Base-by-base conservation (phyloP, 805 yeast species). In the Wickerhamiella azyma region DNA sequence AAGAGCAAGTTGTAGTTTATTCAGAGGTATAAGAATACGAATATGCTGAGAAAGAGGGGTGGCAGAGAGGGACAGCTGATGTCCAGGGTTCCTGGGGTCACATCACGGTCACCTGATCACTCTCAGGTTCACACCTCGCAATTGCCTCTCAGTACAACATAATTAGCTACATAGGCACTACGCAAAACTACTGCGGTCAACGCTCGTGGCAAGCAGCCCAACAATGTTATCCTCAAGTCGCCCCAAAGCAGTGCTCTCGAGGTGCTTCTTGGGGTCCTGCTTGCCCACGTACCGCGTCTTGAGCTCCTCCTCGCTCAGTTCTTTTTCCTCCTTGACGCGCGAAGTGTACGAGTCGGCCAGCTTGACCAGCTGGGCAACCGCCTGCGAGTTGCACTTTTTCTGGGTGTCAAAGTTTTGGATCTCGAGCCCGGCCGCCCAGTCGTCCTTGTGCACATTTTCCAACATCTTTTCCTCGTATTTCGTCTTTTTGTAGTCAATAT, bases 191-290 rank as follows among this genome's bases (percentile, higher is more conserved):
- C 85, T 79, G 40, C 89, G 76, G 64, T 92, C 88, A 37, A 92
- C 88, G 64, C 82, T 83, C 42, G 96, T 84, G 13, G 95, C 84
- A 59, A 88, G 70, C 52, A 89, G 74, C 29, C 94, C 77, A 10
- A 85, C 85, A 41, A 92, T 79, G 61, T 92, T 94, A 45, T 85
- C 92, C 64, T 92, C 98, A 56, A 94, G 76, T 44, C 85, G 70
- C 50, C 71, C 69, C 53, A 85, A 94, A 9, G 95, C 94, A 0
- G 94, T 83, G 52, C 85, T 96, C 41, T 81, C 74, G 57, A 92
- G 71, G 68, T 92, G 99, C 69, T 89, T 92, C 77, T 94, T 92
- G 37, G 99, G 99, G 65, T 92, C 98, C 66, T 89, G 96, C 62
- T 85, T 88, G 56, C 99, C 99, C 32, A 92, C 96, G 59, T 89